Base-by-base conservation (phyloP, 2,329 filamentous ascomycete species). In the Fusarium cyanostomum region DNA sequence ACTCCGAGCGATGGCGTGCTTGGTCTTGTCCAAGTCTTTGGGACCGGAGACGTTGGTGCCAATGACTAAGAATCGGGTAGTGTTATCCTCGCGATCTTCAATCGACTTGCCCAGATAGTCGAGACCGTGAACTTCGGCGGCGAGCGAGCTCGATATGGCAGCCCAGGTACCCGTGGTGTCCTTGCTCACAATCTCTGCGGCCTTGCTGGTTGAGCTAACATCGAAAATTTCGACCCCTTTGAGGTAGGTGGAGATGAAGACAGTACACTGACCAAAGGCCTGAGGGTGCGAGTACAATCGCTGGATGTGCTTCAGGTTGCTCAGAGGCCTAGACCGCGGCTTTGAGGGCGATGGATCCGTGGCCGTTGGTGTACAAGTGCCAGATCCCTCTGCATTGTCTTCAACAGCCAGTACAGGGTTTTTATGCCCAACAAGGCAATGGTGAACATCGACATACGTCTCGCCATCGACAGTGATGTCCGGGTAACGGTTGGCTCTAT, bases 211-310 rank as follows among this genome's bases (percentile, higher is more conserved):
- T 26, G 91, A 95, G 59, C 88, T 90, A 38, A 92, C 89, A 73
- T 98, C 94, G 58, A 94, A 86, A 49, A 89, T 84, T 78, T 96
- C 92, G n/a, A 89, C 82, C 39, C 86, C 86, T 67, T 88, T 88
- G 61, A 97, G 85, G 69, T 91, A 81, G 26, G 82, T 80, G 8
- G 83, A 81, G 24, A 97, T 84, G 77, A 97, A 97, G 8, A 73
- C 77, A 39, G 88, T 88, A 77, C 94, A 97, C 79, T 99, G 95
- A 24, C 93, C 93, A 82, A 95, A 97, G 26, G 93, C 95, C 78
- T 99, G 95, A 9, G 94, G 94, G 77, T 99, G 95, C 21, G 92
- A 95, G 80, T 97, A 96, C 35, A 99, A 78, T 71, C 89, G 89
- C 68, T 83, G 85, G 71, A 98, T 84, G 68, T 89, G 82, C 52